Evolutionary conservation across 768 basidiomycete genomes (phyloP), one percentile per base, ranked within the genome.

Genomic region (Lactarius vividus): DNA sequence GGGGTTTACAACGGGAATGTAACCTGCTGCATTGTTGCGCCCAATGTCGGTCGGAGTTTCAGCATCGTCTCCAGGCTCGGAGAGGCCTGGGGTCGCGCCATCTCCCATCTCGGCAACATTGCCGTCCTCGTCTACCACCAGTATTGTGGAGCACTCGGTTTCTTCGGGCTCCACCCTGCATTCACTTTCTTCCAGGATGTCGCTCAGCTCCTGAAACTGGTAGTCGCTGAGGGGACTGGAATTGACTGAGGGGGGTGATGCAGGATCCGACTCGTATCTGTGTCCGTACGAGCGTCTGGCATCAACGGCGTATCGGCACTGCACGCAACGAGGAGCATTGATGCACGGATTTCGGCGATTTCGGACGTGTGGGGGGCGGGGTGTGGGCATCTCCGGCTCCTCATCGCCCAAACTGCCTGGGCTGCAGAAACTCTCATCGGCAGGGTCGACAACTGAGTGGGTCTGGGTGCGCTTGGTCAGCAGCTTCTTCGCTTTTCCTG

Each of bases 131-230:
- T 57, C 42, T 20, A 23, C 55, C 2, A 8, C 40, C 18, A 20
- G 40, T 26, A n/a, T 16, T 1, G 20, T 20, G 54, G 8, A 29
- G 18, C 11, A 35, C n/a, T 20, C 62, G 1, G 15, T 18, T 10
- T 46, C 33, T 10, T 11, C 11, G 4, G 23, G n/a, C 42, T 46
- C 62, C 18, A 13, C 28, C 39, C 26, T 49, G 37, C 29, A 10
- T 37, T 64, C 63, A 16, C 37, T n/a, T 56, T 53, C 58, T 57
- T 37, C 62, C 62, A 57, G 62, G 62, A 63, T 57, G 42, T 28
- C 31, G 59, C 16, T 31, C 54, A 20, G 29, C 18, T 29, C 54
- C 29, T 55, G 54, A 31, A 33, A 33, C 31, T 18, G 54, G 18
- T 55, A 20, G 29, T n/a, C 4, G 10, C 20, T 26, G 20, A 40